Base-by-base conservation (phyloP, 441 rosid genomes). In the Populus hybrid region DNA sequence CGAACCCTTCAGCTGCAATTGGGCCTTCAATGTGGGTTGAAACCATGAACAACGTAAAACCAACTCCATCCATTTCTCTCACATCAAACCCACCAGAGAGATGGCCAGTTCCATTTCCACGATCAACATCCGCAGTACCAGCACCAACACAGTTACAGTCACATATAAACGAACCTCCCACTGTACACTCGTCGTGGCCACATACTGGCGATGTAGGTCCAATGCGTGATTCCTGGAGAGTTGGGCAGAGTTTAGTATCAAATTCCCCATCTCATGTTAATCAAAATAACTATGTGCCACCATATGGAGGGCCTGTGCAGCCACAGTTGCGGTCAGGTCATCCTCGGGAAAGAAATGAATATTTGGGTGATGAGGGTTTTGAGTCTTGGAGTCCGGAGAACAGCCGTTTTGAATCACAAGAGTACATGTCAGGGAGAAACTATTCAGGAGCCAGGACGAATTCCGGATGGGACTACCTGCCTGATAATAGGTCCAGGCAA, bases 361-460 rank as follows among this genome's bases (percentile, higher is more conserved):
- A 80, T 76, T 75, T 31, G 4, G 69, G 83, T 38, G 77, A 79
- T 73, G 88, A 83, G 21, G 98, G 87, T 33, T 92, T 81, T 71
- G 98, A 92, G 79, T 93, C 99, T 4, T 94, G 98, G 98, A 92
- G 98, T 84, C 97, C 96, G 0, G 98, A 95, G 64, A 80, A 89
- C 78, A 95, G 98, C 78, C 98, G 92, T 61, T 84, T 68, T 26
- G 87, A 87, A 80, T 67, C 82, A 56, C 76, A 84, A 0, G 85
- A 78, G 23, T 74, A 79, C 66, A 71, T 42, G 70, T 67, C 71
- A 0, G 86, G 88, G 68, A 84, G 95, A 81, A 90, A 81, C 80
- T 70, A 77, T 66, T 74, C 31, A 33, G 89, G 84, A 79, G 79
- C 76, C n/a, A 63, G 88, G 64, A 45, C 71, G 63, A 82, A 76